Evolutionary conservation across 352 stramenopile genomes (phyloP).

Genomic region (Globisporangium middletonii): DNA sequence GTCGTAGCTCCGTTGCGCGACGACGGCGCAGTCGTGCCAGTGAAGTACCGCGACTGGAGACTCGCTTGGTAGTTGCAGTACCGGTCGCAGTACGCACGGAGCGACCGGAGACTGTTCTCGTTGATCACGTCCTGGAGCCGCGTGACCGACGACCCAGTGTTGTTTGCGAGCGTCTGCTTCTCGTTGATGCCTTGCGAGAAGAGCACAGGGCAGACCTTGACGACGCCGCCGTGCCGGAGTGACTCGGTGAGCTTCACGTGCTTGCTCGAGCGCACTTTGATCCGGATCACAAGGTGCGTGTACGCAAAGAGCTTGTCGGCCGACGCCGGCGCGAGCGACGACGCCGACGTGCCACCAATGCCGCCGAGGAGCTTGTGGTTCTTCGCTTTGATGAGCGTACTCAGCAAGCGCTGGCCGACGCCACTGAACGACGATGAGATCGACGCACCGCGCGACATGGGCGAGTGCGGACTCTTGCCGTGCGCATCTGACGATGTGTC

Average conservation of each 20-base stretch:
- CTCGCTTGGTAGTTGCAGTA: slow-evolving; percentile 68
- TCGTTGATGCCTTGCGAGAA: slow-evolving; percentile 92
- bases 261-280: slow-evolving; percentile 63
- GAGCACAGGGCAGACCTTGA: slow-evolving; percentile 69
- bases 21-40: slow-evolving; percentile 11
- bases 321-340: slow-evolving; percentile 36
- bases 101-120: slow-evolving; percentile 56
- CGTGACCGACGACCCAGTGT: slow-evolving; percentile 74
- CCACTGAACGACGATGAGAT: slow-evolving; percentile 51
- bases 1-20: slow-evolving; percentile 5
- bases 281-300: slow-evolving; percentile 72
- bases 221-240: slow-evolving; percentile 46
- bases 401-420: slow-evolving; percentile 60
- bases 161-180: slow-evolving; percentile 90
- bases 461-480: slow-evolving; percentile 9
- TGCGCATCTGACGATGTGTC: slow-evolving; percentile 11
- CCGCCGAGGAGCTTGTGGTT: slow-evolving; percentile 54
- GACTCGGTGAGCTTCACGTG: slow-evolving; percentile 65
- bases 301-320: slow-evolving; percentile 56
- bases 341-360: slow-evolving; percentile 18
- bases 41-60: slow-evolving; percentile 29
- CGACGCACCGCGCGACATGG: slow-evolving; percentile 3
- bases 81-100: slow-evolving; percentile 66
- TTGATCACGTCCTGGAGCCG: slow-evolving; percentile 81
- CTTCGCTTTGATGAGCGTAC: slow-evolving; percentile 62